Base-by-base conservation (phyloP, 2,329 filamentous ascomycete species). In the Beauveria sp. region DNA sequence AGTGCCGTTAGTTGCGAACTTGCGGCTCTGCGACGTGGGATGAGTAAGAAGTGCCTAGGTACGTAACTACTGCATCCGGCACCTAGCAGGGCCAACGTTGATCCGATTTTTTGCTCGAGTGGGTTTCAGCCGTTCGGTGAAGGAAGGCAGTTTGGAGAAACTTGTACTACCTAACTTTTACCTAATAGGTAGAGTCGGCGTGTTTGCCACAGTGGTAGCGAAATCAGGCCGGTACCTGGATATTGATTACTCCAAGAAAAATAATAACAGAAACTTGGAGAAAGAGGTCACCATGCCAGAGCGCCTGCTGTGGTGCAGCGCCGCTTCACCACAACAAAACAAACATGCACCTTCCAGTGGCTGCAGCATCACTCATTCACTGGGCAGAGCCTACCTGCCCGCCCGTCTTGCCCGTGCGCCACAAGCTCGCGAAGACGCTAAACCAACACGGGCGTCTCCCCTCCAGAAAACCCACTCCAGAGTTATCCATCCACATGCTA, bases 371-470 rank as follows among this genome's bases (percentile, higher is more conserved):
- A 8, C 22, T 52, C 34, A 37, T 37, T 37, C 34, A 37, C 34
- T 37, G 34, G 47, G n/a, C 48, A 37, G 48, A 4, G 37, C 10
- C 48, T 37, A n/a, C 48, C 28, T 22, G 28, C 6, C 28, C 26
- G 28, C 34, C 34, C 34, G 5, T 14, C 34, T 37, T 37, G 48
- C 48, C 22, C 28, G 18, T 51, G 26, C 48, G 41, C 41, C 34
- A 20, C 52, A 18, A 46, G 8, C 44, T 47, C 20, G n/a, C 51
- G 14, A 30, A 14, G 22, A 55, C 58, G 58, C 58, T 61, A 61
- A 54, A 61, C 58, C 58, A 61, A 61, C 58, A 61, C 51, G 30
- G 58, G 58, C 20, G 30, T 26, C 30, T 30, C 58, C 51, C 58
- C 34, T 48, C 58, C 26, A 60, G 37, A 52, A 61, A 55, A 61